Evolutionary conservation across 1,284 basidiomycete species (phyloP).

Genomic region (Volvariella surrecta): DNA sequence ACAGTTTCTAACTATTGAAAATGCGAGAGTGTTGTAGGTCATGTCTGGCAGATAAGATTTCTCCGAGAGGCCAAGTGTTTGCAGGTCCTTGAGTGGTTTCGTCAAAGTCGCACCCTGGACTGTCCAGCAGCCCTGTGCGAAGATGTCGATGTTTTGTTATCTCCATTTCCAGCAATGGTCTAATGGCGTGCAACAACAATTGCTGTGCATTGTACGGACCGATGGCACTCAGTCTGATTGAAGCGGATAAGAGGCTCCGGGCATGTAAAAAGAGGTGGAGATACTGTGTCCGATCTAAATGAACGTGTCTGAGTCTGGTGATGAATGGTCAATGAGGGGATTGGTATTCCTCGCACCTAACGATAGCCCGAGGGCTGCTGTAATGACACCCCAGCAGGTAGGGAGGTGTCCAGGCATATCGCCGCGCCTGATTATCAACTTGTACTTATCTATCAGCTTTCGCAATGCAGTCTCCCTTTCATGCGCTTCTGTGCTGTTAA

Average conservation of each 20-base stretch:
- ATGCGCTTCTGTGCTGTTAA: conserved; percentile 14
- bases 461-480: conserved; percentile 19
- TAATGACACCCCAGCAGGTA: conserved; percentile 84
- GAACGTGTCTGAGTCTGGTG: conserved; percentile 4
- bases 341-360: conserved; percentile 41
- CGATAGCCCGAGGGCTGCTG: conserved; percentile 67
- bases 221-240: conserved; percentile 84
- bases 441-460: conserved; percentile 55
- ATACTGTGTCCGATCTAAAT: conserved; percentile 63
- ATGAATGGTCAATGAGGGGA: conserved; percentile 1
- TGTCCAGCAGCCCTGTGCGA: conserved; percentile 30
- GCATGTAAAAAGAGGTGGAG: conserved; percentile 93
- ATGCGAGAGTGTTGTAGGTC: conserved; percentile 94
- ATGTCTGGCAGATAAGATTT: conserved; percentile 84
- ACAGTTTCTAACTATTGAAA: conserved; percentile 74
- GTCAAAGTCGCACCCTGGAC: conserved; percentile 21
- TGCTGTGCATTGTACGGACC: conserved; percentile 94
- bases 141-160: conserved; percentile 33
- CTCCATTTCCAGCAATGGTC: conserved; percentile 54
- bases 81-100: conserved; percentile 52
- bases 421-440: conserved; percentile 56
- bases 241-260: conserved; percentile 82
- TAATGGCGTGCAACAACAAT: conserved; percentile 68
- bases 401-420: conserved; percentile 78
- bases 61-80: conserved; percentile 95